Conservation (phyloP, 2,329 filamentous ascomycete species). For the Didymella exigua region DNA sequence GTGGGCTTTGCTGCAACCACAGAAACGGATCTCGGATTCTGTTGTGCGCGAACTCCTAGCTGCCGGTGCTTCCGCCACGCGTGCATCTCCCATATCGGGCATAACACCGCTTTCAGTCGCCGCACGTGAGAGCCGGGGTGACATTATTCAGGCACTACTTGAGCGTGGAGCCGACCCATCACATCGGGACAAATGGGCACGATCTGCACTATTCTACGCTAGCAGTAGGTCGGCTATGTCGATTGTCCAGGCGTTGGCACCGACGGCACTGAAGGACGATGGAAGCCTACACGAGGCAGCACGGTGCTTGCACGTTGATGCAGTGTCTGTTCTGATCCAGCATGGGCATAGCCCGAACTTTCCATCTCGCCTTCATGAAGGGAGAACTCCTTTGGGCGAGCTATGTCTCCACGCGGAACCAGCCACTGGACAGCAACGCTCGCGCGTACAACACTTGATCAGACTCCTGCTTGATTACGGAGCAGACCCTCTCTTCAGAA, state of each 20-base stretch:
- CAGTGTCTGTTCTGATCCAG: slow-evolving; percentile 63
- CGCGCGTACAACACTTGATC: slow-evolving; percentile 54
- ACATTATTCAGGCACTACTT: slow-evolving; percentile 63
- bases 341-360: slow-evolving; percentile 69
- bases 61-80: slow-evolving; percentile 63
- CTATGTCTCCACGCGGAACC: slow-evolving; percentile 64
- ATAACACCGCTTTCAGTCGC: slow-evolving; percentile 66
- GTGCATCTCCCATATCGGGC: slow-evolving; percentile 58
- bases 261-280: slow-evolving; percentile 65
- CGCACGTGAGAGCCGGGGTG: slow-evolving; percentile 61
- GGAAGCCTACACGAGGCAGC: slow-evolving; percentile 71
- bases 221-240: slow-evolving; percentile 49
- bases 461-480: slow-evolving; percentile 61
- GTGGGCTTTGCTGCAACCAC: slow-evolving; percentile 67
- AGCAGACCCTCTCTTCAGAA: slow-evolving; percentile 61
- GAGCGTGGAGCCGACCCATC: slow-evolving; percentile 66
- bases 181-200: slow-evolving; percentile 61
- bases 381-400: slow-evolving; percentile 68
- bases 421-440: slow-evolving; percentile 41
- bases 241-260: slow-evolving; percentile 55
- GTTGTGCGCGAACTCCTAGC: slow-evolving; percentile 64
- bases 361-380: slow-evolving; percentile 65
- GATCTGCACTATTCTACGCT: slow-evolving; percentile 66
- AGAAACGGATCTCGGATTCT: slow-evolving; percentile 65
- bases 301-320: slow-evolving; percentile 62